Evolutionary conservation across 345 rosid species (phyloP), one percentile per base, ranked within the genome.

Genomic region (Zanthoxylum bungeanum): DNA sequence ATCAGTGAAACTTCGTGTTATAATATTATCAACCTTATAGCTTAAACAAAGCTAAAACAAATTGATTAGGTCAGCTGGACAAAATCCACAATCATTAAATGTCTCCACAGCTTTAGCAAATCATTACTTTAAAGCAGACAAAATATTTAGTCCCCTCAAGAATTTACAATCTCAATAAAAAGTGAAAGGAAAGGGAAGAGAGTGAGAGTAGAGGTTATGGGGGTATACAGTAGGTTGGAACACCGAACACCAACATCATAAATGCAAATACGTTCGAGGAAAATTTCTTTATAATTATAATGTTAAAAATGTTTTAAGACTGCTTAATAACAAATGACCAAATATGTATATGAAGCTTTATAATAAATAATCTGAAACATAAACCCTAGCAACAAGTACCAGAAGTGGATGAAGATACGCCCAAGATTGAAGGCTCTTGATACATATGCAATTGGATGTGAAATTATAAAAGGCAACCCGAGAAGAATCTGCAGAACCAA

Each of bases 361-460:
- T 8, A 47, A 57, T 24, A 44, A n/a, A 47, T 65, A 66, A 25
- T 71, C 39, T 6, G 14, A 55, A 52, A 14, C 60, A 73, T 19
- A 74, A 50, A 39, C 57, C 79, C 46, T 71, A 65, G 68, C 49
- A 63, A 59, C 14, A 60, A 63, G 75, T 91, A 95, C 99, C 97
- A 95, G 82, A 92, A 95, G 81, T 95, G 98, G 79, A 92, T 87
- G 81, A 95, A 91, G 67, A 95, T 88, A 19, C 97, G 93, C 60
- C 99, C 97, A 80, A 92, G 93, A 79, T 95, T 90, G 87, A 95
- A 95, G 71, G 99, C 98, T 66, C 83, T 77, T 5, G 97, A 86
- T 57, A 95, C 70, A 74, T 95, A 95, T 47, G 88, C 83, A 64
- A 89, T 42, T 4, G 99, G 97, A 77, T 88, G 49, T 44, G 92